A percentile compares a stretch with the other conserved stretches of the same genome.
Conservation (phyloP, 106 monocot genomes). For the Acorus gramineus region DNA sequence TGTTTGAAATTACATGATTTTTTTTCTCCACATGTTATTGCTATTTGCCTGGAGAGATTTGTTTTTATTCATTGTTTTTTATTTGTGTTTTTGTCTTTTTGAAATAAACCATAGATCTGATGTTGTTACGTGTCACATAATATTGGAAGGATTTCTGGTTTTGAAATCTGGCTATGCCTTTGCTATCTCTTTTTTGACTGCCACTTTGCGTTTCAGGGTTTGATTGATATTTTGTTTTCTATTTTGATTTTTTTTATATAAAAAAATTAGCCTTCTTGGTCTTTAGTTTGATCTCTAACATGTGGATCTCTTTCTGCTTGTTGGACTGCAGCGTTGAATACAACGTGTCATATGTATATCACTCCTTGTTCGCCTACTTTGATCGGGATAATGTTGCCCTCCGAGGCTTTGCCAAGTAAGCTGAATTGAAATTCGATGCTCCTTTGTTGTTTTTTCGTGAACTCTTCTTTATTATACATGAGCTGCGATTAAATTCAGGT, state of each 20-base stretch:
- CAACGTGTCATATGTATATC: conserved; percentile 58
- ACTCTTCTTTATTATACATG: neutral
- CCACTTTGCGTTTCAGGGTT: too few species aligned
- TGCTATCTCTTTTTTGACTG: too few species aligned
- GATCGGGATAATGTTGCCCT: conserved; percentile 74
- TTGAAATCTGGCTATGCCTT: too few species aligned
- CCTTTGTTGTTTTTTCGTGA: neutral
- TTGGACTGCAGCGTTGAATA: conserved; percentile 49
- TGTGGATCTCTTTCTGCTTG: neutral
- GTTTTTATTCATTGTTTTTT: too few species aligned
- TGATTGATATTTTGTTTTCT: too few species aligned
- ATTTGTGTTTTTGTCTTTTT: too few species aligned
- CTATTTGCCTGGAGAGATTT: too few species aligned
- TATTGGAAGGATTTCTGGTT: too few species aligned
- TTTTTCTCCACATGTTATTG: too few species aligned
- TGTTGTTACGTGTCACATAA: too few species aligned
- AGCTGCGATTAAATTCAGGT: conserved; percentile 15
- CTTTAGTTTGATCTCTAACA: neutral
- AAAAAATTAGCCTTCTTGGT: neutral
- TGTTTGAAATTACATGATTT: too few species aligned
- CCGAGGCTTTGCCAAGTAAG: conserved; percentile 68
- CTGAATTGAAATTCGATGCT: neutral
- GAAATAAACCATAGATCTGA: too few species aligned
- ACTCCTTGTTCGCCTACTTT: conserved; percentile 75
- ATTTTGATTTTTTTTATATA: neutral